phyloP scores from a whole-genome alignment of 495 filamentous ascomycete genomes.

The Lophiostoma macrostomum region DNA sequence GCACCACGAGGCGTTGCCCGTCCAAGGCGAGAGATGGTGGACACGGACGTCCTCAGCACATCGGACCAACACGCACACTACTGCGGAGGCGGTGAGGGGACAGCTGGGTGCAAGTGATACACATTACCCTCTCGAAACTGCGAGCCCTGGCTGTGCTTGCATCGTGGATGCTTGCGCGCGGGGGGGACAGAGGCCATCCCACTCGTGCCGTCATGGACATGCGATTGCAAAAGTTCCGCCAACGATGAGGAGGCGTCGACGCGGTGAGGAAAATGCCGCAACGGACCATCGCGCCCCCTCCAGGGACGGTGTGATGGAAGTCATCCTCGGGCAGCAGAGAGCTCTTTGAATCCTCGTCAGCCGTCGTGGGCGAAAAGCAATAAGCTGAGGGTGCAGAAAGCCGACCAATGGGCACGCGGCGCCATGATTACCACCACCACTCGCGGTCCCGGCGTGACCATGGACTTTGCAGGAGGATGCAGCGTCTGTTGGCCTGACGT shows the following conservation, averaged over 20 bases:
- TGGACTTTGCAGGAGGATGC: background rate
- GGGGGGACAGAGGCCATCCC: constrained; percentile 1
- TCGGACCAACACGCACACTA: background rate
- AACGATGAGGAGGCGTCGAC: background rate
- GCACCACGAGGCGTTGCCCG: no score
- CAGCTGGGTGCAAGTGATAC: constrained; percentile 25
- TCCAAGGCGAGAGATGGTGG: no score
- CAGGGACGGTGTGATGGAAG: no score
- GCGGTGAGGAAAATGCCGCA: constrained; percentile 20
- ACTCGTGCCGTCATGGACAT: background rate
- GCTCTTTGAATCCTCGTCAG: no score
- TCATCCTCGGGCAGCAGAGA: no score
- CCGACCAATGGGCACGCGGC: no score
- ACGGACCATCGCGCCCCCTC: background rate
- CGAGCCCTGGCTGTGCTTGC: constrained; percentile 9
- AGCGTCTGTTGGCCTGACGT: background rate
- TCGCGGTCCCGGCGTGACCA: background rate
- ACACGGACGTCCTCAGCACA: no score
- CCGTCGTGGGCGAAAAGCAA: no score
- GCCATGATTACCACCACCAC: no score
- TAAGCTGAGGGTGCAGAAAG: no score
- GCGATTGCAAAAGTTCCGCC: background rate
- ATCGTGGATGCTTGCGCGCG: background rate
- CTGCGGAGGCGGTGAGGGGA: background rate
- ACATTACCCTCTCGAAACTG: constrained; percentile 29